Evolutionary conservation across 352 stramenopile species (phyloP).

Genomic region (Elongisporangium undulatum): DNA sequence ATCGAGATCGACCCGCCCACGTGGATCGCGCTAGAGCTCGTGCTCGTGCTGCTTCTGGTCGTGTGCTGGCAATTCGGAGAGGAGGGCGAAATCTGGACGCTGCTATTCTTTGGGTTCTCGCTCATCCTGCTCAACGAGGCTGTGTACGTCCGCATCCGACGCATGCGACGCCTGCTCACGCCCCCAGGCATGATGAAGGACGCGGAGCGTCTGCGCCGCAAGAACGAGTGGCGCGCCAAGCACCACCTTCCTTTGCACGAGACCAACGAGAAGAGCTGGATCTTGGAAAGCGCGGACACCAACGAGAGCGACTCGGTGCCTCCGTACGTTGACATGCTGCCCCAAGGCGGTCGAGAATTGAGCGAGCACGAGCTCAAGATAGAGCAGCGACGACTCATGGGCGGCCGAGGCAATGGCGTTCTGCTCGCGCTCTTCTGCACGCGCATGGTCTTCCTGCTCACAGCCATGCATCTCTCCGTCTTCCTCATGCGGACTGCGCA

Average conservation of each 20-base stretch:
- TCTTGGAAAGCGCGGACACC: constrained; percentile 27
- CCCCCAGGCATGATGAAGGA: constrained; percentile 50
- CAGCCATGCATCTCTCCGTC: constrained; percentile 56
- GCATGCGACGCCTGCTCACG: constrained; percentile 48
- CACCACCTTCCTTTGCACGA: constrained; percentile 28
- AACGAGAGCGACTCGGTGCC: constrained; percentile 30
- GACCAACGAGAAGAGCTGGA: constrained; percentile 39
- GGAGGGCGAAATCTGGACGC: constrained; percentile 31
- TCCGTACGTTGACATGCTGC: constrained; percentile 46
- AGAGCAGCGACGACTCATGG: constrained; percentile 36
- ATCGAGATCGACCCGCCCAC: constrained; percentile 72
- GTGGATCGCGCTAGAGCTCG: constrained; percentile 55
- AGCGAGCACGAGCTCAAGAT: constrained; percentile 31
- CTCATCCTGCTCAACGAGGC: constrained; percentile 46
- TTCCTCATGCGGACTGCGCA: constrained; percentile 52
- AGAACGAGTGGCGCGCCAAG: constrained; percentile 47
- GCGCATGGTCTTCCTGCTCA: constrained; percentile 67
- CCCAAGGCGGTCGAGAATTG: constrained; percentile 27
- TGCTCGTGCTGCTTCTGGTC: constrained; percentile 39
- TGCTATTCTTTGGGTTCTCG: constrained; percentile 29
- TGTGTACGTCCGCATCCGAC: constrained; percentile 40
- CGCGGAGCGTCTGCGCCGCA: constrained; percentile 49
- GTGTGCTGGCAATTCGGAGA: constrained; percentile 37
- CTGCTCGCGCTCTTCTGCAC: constrained; percentile 60
- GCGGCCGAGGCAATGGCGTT: constrained; percentile 44